These are phyloP conservation scores for Oryza punctata DNA, from an alignment of 176 grass and related monocot genomes.

Conservation along the genomic window DNA sequence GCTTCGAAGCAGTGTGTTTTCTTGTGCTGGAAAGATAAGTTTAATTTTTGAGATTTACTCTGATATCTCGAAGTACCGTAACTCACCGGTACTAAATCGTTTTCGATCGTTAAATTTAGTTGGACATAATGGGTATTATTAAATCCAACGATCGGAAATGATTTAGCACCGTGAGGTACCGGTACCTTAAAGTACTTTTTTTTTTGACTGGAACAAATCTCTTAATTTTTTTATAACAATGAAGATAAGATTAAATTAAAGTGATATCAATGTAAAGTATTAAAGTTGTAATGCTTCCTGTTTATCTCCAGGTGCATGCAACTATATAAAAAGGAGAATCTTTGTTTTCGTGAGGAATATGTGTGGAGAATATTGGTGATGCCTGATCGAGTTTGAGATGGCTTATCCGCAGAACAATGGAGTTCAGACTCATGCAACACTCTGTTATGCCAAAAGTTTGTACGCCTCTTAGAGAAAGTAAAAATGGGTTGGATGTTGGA, in stretches of 20 bases:
- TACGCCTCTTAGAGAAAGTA: neutral
- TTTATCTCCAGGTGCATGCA: slow-evolving; percentile 29
- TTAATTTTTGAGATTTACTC: no score
- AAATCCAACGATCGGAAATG: no score
- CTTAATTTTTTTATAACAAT: neutral
- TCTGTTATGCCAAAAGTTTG: neutral
- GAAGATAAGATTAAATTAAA: neutral
- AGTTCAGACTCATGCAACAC: neutral
- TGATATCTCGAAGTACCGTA: no score
- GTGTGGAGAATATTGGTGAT: slow-evolving; percentile 14
- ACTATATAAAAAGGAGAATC: neutral
- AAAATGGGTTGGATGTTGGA: neutral
- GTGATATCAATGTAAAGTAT: slow-evolving; percentile 21
- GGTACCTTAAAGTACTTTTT: no score
- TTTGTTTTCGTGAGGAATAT: slow-evolving; percentile 29
- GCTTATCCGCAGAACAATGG: neutral
- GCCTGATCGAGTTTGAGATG: neutral
- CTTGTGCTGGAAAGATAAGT: neutral
- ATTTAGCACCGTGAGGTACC: no score
- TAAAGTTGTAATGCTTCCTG: slow-evolving; percentile 28
- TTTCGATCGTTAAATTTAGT: no score
- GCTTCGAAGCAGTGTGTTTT: neutral
- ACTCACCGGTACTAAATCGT: no score
- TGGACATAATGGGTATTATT: no score
- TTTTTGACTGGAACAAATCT: no score